Evolutionary conservation across 345 rosid species (phyloP), one percentile per base, ranked within the genome.

Genomic region (Brassica carinata): DNA sequence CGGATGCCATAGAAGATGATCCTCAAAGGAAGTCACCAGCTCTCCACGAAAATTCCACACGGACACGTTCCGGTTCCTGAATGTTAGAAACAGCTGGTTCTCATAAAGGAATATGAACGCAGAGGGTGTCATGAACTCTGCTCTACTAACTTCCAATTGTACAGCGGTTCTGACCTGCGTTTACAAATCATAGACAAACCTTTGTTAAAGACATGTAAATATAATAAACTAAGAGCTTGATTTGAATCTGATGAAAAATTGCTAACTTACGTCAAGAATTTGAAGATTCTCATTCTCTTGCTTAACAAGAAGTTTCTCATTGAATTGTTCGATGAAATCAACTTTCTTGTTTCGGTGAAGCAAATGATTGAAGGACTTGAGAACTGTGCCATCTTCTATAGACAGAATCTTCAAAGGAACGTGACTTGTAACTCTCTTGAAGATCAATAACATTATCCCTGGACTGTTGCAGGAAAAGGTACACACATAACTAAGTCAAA

Each of bases 11-110:
- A 93, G 81, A 26, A 91, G 89, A 79, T 95, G 99, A 80, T 95
- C 99, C 83, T 95, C 99, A 73, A 95, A 95, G 19, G 99, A 95
- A 45, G 99, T 95, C 29, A 95, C 98, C 5, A 90, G 98, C 85
- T 95, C 98, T 64, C 99, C 99, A 0, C 93, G 94, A 65, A 93
- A 95, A 79, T 95, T 95, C 99, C 97, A 95, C 48, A 95, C 98
- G 36, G 97, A 85, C 65, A 95, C 97, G 11, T 90, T 93, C 53
- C 93, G 83, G 57, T 89, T 90, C 84, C 96, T 89, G 84, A 95
- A 95, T 34, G 97, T 95, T 34, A 95, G 84, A 86, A 95, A 95
- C 83, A 95, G 80, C 84, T 93, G 99, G 81, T 93, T 95, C 85
- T 93, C 99, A n/a, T 93, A 93, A 57, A 93, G 90, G 68, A 95